phyloP scores from a whole-genome alignment of 306 rosid genomes.

The Gynostemma pentaphyllum region DNA sequence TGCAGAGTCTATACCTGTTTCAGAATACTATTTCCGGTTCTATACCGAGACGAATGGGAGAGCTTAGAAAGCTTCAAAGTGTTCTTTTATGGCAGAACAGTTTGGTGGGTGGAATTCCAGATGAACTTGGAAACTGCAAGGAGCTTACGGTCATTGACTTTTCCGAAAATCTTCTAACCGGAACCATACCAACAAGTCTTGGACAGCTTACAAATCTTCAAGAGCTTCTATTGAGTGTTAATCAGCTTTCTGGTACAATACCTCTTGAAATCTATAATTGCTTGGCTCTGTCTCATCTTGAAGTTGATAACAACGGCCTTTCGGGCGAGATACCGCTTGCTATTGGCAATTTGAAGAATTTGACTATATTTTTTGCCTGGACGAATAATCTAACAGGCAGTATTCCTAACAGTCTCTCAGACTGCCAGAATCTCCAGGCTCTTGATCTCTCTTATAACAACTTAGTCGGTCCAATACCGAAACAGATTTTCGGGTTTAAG shows the following conservation, averaged over 20 bases:
- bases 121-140: slow-evolving; percentile 51
- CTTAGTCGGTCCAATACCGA: slow-evolving; percentile 53
- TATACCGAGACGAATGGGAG: slow-evolving; percentile 50
- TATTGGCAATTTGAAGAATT: slow-evolving; percentile 60
- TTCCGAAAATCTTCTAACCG: slow-evolving; percentile 61
- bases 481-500: slow-evolving; percentile 37
- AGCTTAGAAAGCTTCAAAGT: slow-evolving; percentile 44
- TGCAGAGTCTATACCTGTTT: slow-evolving; percentile 57
- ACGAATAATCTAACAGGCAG: slow-evolving; percentile 54
- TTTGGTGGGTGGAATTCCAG: slow-evolving; percentile 54
- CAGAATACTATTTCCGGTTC: slow-evolving; percentile 60
- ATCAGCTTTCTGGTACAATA: slow-evolving; percentile 49
- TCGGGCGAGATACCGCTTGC: slow-evolving; percentile 53
- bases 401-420: slow-evolving; percentile 60
- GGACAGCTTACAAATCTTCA: slow-evolving; percentile 49
- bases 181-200: slow-evolving; percentile 55
- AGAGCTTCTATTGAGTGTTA: slow-evolving; percentile 75
- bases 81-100: slow-evolving; percentile 66
- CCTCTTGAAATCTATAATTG: slow-evolving; percentile 66
- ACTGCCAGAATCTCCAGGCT: slow-evolving; percentile 50
- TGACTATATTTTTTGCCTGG: slow-evolving; percentile 69
- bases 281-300: slow-evolving; percentile 45
- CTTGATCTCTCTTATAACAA: slow-evolving; percentile 70
- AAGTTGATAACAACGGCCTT: slow-evolving; percentile 66
- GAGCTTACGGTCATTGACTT: slow-evolving; percentile 50